A percentile compares a stretch with the other conserved stretches of the same genome.
phyloP scores from a whole-genome alignment of 768 basidiomycete genomes.

The Dendrothele bispora region DNA sequence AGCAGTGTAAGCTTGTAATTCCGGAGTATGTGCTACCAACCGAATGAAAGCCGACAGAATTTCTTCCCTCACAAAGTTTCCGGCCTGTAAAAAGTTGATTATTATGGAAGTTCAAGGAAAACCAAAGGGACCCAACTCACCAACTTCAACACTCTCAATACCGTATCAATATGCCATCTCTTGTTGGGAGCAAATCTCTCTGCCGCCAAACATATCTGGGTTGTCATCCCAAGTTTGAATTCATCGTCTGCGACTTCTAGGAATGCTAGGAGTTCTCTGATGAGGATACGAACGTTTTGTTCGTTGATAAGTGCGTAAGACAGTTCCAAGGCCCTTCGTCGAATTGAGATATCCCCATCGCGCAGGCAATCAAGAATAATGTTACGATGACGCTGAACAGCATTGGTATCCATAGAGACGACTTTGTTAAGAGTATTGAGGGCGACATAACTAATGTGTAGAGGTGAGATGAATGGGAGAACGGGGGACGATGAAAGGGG shows the following conservation, averaged over 20 bases:
- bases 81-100: conserved; percentile 60
- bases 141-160: conserved; percentile 86
- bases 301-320: conserved; percentile 98
- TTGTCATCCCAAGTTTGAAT: conserved; percentile 97
- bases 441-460: conserved; percentile 79
- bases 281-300: conserved; percentile 87
- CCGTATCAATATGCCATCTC: conserved; percentile 99
- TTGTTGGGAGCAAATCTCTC: conserved; percentile 97
- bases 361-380: conserved; percentile 98
- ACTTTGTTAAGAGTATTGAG: conserved; percentile 98
- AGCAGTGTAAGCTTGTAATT: conserved; percentile 92
- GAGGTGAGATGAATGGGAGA: conserved; percentile 8
- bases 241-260: conserved; percentile 98
- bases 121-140: conserved; percentile 42
- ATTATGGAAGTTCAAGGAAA: conserved; percentile 2
- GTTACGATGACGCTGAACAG: conserved; percentile 96
- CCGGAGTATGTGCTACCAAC: conserved; percentile 94
- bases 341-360: conserved; percentile 99
- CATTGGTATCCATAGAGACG: conserved; percentile 95
- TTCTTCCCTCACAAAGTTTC: conserved; percentile 97
- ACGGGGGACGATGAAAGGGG: background rate
- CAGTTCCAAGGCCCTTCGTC: conserved; percentile 92
- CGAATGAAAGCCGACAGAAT: conserved; percentile 94
- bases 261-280: conserved; percentile 92
- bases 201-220: conserved; percentile 93